A percentile compares a stretch with the other conserved stretches of the same genome.
phyloP scores from a whole-genome alignment of 108 stramenopile species.

The Schizochytrium sp. region DNA sequence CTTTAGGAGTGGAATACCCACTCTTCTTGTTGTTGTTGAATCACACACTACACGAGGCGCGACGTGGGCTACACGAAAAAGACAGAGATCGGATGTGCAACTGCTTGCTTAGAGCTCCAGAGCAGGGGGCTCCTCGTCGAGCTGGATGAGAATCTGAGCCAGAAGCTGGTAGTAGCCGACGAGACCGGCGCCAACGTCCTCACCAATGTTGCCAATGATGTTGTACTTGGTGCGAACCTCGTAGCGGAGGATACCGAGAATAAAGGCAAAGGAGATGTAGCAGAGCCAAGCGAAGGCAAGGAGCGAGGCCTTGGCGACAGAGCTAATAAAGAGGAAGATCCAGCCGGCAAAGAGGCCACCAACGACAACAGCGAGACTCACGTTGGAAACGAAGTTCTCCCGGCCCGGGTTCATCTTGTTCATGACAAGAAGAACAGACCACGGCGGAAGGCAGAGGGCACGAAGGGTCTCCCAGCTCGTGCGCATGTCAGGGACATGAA shows the following conservation, averaged over 20 bases:
- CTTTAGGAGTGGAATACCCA: too few species aligned
- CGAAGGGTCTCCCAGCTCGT: not conserved
- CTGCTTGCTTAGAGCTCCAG: too few species aligned
- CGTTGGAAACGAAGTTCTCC: not conserved
- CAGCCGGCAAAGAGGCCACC: not conserved
- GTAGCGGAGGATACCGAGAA: not conserved
- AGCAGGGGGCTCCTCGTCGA: not conserved
- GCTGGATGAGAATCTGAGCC: not conserved
- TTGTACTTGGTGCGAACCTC: not conserved
- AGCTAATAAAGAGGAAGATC: not conserved
- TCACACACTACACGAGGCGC: too few species aligned
- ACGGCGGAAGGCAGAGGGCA: not conserved
- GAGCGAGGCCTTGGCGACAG: not conserved
- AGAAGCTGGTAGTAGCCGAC: not conserved
- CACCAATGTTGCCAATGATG: not conserved
- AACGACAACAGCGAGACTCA: not conserved
- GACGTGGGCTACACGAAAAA: too few species aligned
- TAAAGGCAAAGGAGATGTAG: not conserved
- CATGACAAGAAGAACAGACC: not conserved
- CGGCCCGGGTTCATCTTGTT: not conserved
- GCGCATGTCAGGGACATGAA: not conserved
- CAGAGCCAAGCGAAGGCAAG: not conserved
- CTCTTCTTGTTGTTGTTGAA: too few species aligned
- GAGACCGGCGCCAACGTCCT: not conserved
- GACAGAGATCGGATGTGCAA: too few species aligned